Evolutionary conservation across 208 protist species (phyloP), one percentile per base, ranked within the genome.

Genomic region (Strigomonas culicis): DNA sequence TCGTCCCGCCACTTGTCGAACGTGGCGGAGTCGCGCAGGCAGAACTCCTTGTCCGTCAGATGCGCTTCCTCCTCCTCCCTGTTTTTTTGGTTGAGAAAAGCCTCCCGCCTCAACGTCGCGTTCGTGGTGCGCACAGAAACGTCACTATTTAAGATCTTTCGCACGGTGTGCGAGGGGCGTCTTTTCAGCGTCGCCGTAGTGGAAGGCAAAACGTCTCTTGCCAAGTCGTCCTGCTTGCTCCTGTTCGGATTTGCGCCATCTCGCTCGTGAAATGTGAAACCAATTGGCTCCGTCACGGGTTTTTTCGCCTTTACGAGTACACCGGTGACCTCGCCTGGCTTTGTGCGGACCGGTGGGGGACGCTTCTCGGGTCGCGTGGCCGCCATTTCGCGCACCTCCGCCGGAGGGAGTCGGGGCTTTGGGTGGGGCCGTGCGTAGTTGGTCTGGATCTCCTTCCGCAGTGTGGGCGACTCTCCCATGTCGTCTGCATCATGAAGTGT

Each of bases 371-470:
- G 84, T 21, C 87, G 76, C 4, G 87, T 89, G 55, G 77, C 59
- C 11, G 74, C 59, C 87, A 93, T 93, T 61, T 88, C 84, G 11
- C 87, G 70, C 61, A 89, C 87, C 66, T 93, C 84, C 31, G 66
- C 66, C 0, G 87, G 84, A 0, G 87, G 87, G 30, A 90, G 61
- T 24, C 34, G 30, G 30, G 27, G 24, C 28, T 68, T 41, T 13
- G 11, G 3, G 34, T 7, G 19, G 19, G 31, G 41, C 30, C 39
- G 49, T 1, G 52, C 50, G 6, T 46, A 24, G 10, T 59, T 51
- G 11, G 62, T 66, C 15, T 44, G 11, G 24, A 3, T 41, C 11
- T 19, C 8, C 7, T 44, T 60, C 3, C 3, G 19, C 4, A n/a
- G 6, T n/a, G n/a, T n/a, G n/a, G n/a, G n/a, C n/a, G n/a, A n/a